Base-by-base conservation (phyloP, 805 yeast species). In the Wickerhamomyces rabaulensis region DNA sequence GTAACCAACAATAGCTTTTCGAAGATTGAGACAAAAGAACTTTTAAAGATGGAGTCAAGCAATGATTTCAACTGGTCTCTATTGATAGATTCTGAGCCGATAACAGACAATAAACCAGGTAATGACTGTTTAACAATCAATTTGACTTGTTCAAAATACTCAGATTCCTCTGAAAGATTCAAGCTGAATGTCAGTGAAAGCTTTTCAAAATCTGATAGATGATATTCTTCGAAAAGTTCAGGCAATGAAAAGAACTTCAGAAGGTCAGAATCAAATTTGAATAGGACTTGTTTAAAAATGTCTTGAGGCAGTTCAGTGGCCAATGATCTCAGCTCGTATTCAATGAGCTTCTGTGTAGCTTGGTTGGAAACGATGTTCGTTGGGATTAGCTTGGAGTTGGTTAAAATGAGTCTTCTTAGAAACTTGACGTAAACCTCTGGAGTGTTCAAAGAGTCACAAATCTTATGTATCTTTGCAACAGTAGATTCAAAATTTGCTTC, bases 391-490 rank as follows among this genome's bases (percentile, higher is more conserved):
- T 45, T 57, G 50, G 67, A 60, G 57, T 48, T 56, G 60, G 58
- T 64, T 41, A 56, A 61, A n/a, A 65, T 48, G 38, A 68, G 53
- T 47, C 63, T 59, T 49, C 60, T 63, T 33, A 68, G 44, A 45
- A 62, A 70, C 39, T 55, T 58, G 46, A 58, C 52, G 50, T 64
- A 64, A 36, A 67, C 65, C 39, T 63, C 66, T 9, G 66, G 61
- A 29, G 67, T 43, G 9, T 23, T 60, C 45, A 55, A 52, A 27
- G 65, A 65, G 12, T 59, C 63, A 46, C 77, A 57, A 25, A 82
- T 71, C 52, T 66, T 68, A 46, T 71, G 68, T 57, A 81, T 78
- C 57, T 81, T 78, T 36, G 59, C 54, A 42, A 62, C 57, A 23
- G 73, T 66, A 19, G 64, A 49, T 21, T 63, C 65, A 57, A 73